Percentiles rank a stretch among this genome's conserved stretches.
Evolutionary conservation across 345 rosid genomes (phyloP).

Genomic region (Physaria fendleri): DNA sequence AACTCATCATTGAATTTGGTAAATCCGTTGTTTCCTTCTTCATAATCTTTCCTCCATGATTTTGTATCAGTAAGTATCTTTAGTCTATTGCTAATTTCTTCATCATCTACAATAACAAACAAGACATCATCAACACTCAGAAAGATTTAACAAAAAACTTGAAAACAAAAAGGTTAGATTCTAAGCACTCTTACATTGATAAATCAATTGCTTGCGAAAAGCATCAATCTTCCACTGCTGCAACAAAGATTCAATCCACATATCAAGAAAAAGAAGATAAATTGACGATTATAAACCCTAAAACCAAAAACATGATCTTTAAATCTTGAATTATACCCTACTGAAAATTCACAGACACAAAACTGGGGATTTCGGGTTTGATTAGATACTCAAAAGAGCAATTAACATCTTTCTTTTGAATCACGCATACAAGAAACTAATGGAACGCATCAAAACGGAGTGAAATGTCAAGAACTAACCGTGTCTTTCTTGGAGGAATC

Average conservation of each 20-base stretch:
- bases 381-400: neutral
- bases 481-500: conserved; percentile 32
- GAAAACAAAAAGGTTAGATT: neutral
- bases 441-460: neutral
- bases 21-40: too few species aligned
- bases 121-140: neutral
- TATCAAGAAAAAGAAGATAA: too few species aligned
- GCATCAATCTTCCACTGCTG: conserved; percentile 38
- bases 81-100: neutral
- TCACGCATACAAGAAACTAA: conserved; percentile 6
- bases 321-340: too few species aligned
- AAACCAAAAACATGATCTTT: too few species aligned
- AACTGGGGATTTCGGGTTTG: neutral
- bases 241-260: conserved; percentile 1
- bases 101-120: neutral
- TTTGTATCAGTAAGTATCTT: neutral
- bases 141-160: neutral
- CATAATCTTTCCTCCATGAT: neutral
- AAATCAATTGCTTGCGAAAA: conserved; percentile 40
- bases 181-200: conserved; percentile 13
- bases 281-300: too few species aligned
- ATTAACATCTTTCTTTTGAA: neutral
- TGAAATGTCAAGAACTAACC: conserved; percentile 23
- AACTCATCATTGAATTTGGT: conserved; percentile 20
- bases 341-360: too few species aligned